Conservation (phyloP, 2,329 filamentous ascomycete species). For the Fusarium piperis region DNA sequence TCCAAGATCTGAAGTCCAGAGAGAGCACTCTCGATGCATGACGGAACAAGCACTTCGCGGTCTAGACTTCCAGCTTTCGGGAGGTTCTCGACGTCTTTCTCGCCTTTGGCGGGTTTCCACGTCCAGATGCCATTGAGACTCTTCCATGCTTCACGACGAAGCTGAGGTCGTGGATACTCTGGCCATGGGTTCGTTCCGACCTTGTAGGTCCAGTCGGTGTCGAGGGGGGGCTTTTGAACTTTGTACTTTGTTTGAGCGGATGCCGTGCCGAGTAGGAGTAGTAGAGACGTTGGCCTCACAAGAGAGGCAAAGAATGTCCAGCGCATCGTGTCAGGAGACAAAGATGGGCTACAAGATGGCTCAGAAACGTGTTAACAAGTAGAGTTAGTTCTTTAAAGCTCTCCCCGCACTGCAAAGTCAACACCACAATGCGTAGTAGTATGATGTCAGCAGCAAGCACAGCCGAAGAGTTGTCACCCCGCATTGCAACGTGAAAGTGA, state of each 20-base stretch:
- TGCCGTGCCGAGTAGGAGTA: neutral
- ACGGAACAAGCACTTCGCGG: constrained; percentile 55
- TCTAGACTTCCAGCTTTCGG: constrained; percentile 8
- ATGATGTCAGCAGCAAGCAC: neutral
- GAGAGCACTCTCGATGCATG: constrained; percentile 57
- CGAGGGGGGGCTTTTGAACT: constrained; percentile 53
- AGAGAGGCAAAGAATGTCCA: neutral
- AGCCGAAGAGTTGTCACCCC: neutral
- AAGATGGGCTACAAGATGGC: neutral
- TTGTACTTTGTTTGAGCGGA: constrained; percentile 45
- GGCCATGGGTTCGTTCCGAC: constrained; percentile 66
- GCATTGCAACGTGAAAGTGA: neutral
- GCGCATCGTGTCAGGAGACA: constrained; percentile 6
- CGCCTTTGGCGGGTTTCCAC: constrained; percentile 51
- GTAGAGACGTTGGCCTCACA: neutral
- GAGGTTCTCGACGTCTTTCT: constrained; percentile 15
- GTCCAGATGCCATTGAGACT: constrained; percentile 69
- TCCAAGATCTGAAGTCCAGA: constrained; percentile 59
- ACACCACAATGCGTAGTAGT: neutral
- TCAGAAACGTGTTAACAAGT: neutral
- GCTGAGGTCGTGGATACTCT: constrained; percentile 66
- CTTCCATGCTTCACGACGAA: constrained; percentile 63
- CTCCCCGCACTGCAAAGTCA: neutral
- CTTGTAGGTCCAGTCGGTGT: constrained; percentile 62
- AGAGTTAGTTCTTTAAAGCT: neutral